A percentile compares a stretch with the other conserved stretches of the same genome.
Conservation (phyloP, 2,329 filamentous ascomycete species). For the Sporothrix protearum region DNA sequence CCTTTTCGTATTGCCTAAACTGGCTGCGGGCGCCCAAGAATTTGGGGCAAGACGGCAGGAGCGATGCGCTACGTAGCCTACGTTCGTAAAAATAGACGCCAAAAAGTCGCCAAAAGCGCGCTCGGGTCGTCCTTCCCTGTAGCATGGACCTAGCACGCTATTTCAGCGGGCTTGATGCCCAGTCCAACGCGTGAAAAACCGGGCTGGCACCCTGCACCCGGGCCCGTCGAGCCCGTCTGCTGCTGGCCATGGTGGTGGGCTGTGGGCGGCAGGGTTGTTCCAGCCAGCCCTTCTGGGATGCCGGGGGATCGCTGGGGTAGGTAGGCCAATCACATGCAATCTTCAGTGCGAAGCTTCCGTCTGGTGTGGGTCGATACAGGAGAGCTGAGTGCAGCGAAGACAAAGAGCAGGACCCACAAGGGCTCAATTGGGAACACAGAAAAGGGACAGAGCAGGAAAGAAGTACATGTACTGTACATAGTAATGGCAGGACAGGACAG, state of each 20-base stretch:
- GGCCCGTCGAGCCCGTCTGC: too few species aligned
- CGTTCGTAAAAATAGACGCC: background rate
- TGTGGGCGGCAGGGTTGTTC: conserved; percentile 6
- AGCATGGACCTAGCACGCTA: background rate
- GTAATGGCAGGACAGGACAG: background rate
- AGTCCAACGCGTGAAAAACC: conserved; percentile 6
- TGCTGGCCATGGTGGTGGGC: background rate
- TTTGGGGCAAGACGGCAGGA: background rate
- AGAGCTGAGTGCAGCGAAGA: conserved; percentile 15
- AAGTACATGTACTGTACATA: too few species aligned
- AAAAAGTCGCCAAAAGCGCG: background rate
- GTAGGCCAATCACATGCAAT: conserved; percentile 15
- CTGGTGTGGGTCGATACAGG: background rate
- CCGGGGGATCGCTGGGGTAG: background rate
- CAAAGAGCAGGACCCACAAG: background rate
- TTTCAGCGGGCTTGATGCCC: background rate
- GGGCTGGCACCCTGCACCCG: background rate
- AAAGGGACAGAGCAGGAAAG: conserved; percentile 1
- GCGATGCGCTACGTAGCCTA: conserved; percentile 1
- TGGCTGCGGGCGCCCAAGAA: background rate
- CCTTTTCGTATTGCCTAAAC: conserved; percentile 22
- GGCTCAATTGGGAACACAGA: background rate
- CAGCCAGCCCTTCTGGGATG: conserved; percentile 8
- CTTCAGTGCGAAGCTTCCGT: conserved; percentile 7
- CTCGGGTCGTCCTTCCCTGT: background rate